These are phyloP conservation scores for Trichoderma brevicompactum DNA, from an alignment of 2,329 filamentous ascomycete species.

Conservation along the genomic window DNA sequence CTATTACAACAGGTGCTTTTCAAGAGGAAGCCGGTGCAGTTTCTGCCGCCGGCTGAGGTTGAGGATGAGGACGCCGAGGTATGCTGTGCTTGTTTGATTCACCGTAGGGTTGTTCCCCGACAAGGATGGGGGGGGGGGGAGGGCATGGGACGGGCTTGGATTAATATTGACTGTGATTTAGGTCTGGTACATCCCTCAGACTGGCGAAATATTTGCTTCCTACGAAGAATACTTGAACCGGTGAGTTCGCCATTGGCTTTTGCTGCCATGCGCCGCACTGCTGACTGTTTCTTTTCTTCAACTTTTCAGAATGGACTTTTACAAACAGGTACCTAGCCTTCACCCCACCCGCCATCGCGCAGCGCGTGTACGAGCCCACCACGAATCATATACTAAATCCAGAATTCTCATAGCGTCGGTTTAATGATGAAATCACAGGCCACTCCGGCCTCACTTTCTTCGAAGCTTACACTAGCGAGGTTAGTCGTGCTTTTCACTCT, in stretches of 20 bases:
- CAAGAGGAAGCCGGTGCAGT: constrained; percentile 93
- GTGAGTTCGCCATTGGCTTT: constrained; percentile 53
- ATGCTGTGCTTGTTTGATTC: constrained; percentile 38
- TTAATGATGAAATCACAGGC: constrained; percentile 95
- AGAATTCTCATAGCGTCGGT: constrained; percentile 65
- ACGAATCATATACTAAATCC: constrained; percentile 26
- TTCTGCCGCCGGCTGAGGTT: constrained; percentile 71
- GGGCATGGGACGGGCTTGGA: not conserved
- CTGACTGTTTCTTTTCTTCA: constrained; percentile 30
- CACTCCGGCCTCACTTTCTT: constrained; percentile 92
- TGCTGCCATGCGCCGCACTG: not conserved
- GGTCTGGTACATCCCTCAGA: constrained; percentile 92
- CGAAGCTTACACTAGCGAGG: constrained; percentile 88
- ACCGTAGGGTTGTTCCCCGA: not conserved
- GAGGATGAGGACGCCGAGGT: constrained; percentile 86
- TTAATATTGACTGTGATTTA: constrained; percentile 44
- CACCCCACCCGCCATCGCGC: too few relatives aligned
- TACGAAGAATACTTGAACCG: constrained; percentile 88
- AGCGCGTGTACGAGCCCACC: constrained; percentile 14
- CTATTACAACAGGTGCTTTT: constrained; percentile 49
- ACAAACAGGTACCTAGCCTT: constrained; percentile 71
- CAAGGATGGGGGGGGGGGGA: not conserved
- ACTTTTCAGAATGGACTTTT: constrained; percentile 78
- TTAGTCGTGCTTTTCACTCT: constrained; percentile 50
- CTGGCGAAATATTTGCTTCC: constrained; percentile 83